Evolutionary conservation across 2,329 filamentous ascomycete species (phyloP).

Genomic region (Ceratocystis albifundus): DNA sequence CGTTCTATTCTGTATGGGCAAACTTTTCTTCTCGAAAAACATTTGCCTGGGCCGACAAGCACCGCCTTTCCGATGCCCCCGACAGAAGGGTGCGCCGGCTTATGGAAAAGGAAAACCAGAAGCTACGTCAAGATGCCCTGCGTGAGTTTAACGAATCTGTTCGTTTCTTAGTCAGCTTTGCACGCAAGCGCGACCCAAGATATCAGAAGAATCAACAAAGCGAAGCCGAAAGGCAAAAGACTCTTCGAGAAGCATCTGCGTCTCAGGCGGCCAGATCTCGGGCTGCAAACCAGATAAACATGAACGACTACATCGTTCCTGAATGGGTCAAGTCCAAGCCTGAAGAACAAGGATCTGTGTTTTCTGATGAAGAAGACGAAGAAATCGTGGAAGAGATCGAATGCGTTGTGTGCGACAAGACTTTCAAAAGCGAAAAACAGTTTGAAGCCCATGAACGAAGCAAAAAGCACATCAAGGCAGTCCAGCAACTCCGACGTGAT

Average conservation of each 20-base stretch:
- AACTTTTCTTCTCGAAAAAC: constrained; percentile 73
- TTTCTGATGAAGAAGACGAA: constrained; percentile 38
- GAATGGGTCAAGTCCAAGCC: constrained; percentile 47
- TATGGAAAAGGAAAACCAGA: constrained; percentile 94
- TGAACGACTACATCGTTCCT: constrained; percentile 33
- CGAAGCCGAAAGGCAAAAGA: constrained; percentile 68
- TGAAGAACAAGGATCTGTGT: constrained; percentile 39
- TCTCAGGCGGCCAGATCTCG: constrained; percentile 76
- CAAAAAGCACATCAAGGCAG: constrained; percentile 86
- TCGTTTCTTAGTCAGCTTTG: constrained; percentile 71
- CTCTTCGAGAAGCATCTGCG: constrained; percentile 63
- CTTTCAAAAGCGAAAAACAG: constrained; percentile 85
- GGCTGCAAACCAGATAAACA: constrained; percentile 66
- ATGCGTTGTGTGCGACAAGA: constrained; percentile 67
- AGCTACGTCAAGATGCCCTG: constrained; percentile 66
- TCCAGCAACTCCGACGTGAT: constrained; percentile 65
- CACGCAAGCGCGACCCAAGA: constrained; percentile 80
- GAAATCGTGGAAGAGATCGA: constrained; percentile 50
- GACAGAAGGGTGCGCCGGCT: constrained; percentile 69
- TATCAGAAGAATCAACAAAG: constrained; percentile 66
- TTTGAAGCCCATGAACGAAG: constrained; percentile 87
- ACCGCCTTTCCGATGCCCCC: constrained; percentile 71
- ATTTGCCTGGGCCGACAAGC: constrained; percentile 82
- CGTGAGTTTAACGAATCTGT: constrained; percentile 91
- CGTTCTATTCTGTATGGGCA: constrained; percentile 72